Evolutionary conservation across 768 basidiomycete genomes (phyloP), one percentile per base, ranked within the genome.

Genomic region (Boletus subcaerulescens): DNA sequence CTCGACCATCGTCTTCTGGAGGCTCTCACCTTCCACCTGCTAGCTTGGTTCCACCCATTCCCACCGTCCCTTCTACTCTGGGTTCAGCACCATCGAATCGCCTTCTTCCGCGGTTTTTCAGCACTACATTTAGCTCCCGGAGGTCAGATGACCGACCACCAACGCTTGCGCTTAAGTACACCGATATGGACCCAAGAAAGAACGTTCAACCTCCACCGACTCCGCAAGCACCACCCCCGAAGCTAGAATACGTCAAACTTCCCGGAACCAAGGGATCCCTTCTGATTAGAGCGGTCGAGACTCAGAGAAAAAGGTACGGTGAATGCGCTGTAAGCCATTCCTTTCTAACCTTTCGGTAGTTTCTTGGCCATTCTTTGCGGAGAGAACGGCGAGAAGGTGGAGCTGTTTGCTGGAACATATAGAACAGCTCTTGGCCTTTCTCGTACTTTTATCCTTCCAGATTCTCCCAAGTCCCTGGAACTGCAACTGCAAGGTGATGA

Each of bases 291-390:
- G 85, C 93, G 1, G 90, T 93, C 3, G 93, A 96, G 72, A 96
- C 93, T 5, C 81, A 80, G 53, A 93, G 86, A 76, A 91, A 93
- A 74, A 96, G 93, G 86, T 88, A 38, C 51, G 71, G 52, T 47
- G 14, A 29, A 46, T 2, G 11, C 5, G 9, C n/a, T 40, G 3
- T 36, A 17, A 24, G 8, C 31, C 7, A 22, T 36, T 8, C 17
- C 45, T 12, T 42, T 60, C 39, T 58, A 11, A 62, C 10, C 8
- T 46, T 48, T 39, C 40, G 1, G 5, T 57, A 93, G 91, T 70
- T 96, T 95, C 75, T 80, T 96, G 22, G 93, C 93, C 10, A 94
- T 95, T 63, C 80, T 96, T 0, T 95, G 93, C 60, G 93, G 93
- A 18, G 93, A 95, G 33, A 88, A 84, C 59, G 93, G 91, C 15